Evolutionary conservation across 176 grass and related monocot species (phyloP).

Genomic region (Zizania latifolia): DNA sequence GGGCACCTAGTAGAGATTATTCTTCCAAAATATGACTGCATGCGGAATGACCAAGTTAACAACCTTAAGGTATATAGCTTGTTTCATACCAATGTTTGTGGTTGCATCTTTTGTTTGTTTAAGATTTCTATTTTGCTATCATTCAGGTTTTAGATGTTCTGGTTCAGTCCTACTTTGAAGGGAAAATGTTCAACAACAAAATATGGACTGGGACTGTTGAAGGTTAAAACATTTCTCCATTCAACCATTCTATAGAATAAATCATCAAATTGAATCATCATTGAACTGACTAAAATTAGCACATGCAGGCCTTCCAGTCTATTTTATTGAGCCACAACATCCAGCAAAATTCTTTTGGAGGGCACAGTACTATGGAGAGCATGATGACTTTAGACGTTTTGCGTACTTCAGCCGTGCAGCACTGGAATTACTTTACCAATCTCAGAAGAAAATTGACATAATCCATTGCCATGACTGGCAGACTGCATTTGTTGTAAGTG

Average conservation of each 20-base stretch:
- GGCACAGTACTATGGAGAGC: slow-evolving; percentile 85
- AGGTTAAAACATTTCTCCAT: slow-evolving; percentile 39
- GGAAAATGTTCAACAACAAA: slow-evolving; percentile 79
- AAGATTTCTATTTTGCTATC: slow-evolving; percentile 10
- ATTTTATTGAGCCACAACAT: slow-evolving; percentile 95
- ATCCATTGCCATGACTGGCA: slow-evolving; percentile 99
- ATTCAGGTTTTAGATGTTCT: slow-evolving; percentile 67
- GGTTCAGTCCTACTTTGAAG: slow-evolving; percentile 86
- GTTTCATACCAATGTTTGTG: slow-evolving; percentile 15
- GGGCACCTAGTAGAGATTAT: slow-evolving; percentile 88
- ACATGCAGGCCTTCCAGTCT: slow-evolving; percentile 80
- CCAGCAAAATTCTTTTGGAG: slow-evolving; percentile 81
- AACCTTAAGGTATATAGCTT: slow-evolving; percentile 64
- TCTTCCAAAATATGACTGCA: slow-evolving; percentile 98
- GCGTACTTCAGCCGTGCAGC: slow-evolving; percentile 86
- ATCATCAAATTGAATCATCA: neutral
- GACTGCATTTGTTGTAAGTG: slow-evolving; percentile 89
- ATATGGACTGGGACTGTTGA: slow-evolving; percentile 96
- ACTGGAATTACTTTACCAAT: slow-evolving; percentile 72
- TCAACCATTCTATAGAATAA: slow-evolving; percentile 5
- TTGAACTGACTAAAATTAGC: slow-evolving; percentile 30
- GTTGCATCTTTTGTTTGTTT: slow-evolving; percentile 6
- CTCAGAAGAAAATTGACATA: slow-evolving; percentile 86
- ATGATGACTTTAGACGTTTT: slow-evolving; percentile 93
- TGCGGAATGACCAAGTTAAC: slow-evolving; percentile 57